Conservation (phyloP, 345 rosid genomes). For the Camelina laxa region DNA sequence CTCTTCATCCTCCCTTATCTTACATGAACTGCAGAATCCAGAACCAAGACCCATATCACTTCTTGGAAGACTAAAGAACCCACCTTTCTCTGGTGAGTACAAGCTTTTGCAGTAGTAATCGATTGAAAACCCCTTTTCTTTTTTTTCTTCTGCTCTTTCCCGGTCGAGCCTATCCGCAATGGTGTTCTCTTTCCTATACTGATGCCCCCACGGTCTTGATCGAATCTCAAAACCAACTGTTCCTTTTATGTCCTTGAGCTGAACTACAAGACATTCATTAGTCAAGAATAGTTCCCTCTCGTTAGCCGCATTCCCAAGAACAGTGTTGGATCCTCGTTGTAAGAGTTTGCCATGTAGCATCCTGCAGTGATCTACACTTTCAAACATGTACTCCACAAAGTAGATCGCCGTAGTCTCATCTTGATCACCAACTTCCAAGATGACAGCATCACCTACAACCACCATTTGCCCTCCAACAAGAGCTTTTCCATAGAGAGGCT, state of each 20-base stretch:
- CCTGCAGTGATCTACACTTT: conserved; percentile 48
- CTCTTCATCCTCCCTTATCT: conserved; percentile 41
- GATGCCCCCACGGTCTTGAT: conserved; percentile 64
- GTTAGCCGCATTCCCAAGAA: conserved; percentile 59
- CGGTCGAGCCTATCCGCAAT: conserved; percentile 50
- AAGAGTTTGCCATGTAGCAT: conserved; percentile 63
- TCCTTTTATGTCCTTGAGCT: conserved; percentile 54
- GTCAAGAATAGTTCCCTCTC: conserved; percentile 68
- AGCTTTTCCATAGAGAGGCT: conserved; percentile 57
- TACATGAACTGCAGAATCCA: conserved; percentile 61
- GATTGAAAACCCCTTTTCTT: conserved; percentile 48
- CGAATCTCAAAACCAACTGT: conserved; percentile 47
- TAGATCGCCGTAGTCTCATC: conserved; percentile 52
- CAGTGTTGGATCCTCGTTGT: conserved; percentile 58
- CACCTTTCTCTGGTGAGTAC: conserved; percentile 67
- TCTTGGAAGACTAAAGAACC: conserved; percentile 57
- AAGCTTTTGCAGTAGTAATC: conserved; percentile 65
- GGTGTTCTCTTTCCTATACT: conserved; percentile 54
- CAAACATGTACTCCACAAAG: conserved; percentile 68
- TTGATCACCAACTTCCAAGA: conserved; percentile 46
- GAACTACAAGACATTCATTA: conserved; percentile 53
- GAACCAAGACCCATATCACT: conserved; percentile 51
- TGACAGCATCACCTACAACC: conserved; percentile 55
- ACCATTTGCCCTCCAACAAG: conserved; percentile 50
- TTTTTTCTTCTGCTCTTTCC: conserved; percentile 61